Evolutionary conservation across 164 flowering plant species (phyloP).

Genomic region (Macadamia tetraphylla): DNA sequence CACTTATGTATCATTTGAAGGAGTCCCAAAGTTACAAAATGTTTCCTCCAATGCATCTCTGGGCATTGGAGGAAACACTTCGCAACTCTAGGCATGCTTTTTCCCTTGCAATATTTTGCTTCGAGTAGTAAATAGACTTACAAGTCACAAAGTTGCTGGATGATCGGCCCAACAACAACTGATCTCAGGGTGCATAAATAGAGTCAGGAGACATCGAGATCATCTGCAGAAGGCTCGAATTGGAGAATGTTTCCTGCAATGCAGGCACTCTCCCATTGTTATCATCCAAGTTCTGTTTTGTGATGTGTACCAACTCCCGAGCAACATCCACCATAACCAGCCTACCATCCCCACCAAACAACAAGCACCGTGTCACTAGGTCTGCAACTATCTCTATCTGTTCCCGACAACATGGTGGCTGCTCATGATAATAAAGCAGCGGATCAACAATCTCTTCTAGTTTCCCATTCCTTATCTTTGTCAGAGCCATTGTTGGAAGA

Average conservation of each 20-base stretch:
- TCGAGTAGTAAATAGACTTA: too few species aligned
- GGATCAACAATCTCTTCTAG: conserved; percentile 78
- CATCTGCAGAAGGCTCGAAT: conserved; percentile 87
- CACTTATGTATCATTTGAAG: too few species aligned
- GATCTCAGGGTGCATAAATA: conserved; percentile 27
- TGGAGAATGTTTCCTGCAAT: conserved; percentile 76
- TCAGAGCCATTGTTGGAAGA: conserved; percentile 28
- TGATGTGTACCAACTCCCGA: conserved; percentile 42
- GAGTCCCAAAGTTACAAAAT: too few species aligned
- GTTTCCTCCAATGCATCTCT: too few species aligned
- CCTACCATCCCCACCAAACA: conserved; percentile 55
- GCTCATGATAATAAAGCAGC: conserved; percentile 52
- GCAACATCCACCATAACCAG: conserved; percentile 58
- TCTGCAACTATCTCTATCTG: conserved; percentile 57
- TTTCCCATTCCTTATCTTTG: conserved; percentile 52
- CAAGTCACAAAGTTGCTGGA: too few species aligned
- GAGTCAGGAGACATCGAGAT: conserved; percentile 88
- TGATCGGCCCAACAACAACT: not conserved
- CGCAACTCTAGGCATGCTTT: too few species aligned
- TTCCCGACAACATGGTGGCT: conserved; percentile 36
- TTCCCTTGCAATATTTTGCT: not conserved
- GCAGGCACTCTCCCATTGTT: conserved; percentile 36
- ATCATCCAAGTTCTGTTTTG: conserved; percentile 36
- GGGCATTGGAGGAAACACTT: too few species aligned
- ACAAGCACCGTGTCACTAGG: conserved; percentile 59